These are phyloP conservation scores for Populus hybrid DNA, from an alignment of 441 rosid species.

Conservation along the genomic window DNA sequence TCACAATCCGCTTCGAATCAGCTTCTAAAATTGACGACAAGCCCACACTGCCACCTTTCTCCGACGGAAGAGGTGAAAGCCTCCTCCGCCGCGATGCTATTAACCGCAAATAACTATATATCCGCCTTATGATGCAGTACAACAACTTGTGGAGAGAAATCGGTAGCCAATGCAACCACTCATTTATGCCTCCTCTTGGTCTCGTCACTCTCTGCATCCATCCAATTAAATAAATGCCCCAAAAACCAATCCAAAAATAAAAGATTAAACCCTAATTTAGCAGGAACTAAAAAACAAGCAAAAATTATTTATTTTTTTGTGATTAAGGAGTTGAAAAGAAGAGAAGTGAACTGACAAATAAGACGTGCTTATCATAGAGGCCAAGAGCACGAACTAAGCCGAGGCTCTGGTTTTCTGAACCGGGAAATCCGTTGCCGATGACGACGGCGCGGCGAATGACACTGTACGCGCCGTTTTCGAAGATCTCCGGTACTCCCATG, in stretches of 20 bases:
- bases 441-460: conserved; percentile 81
- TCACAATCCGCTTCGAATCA: conserved; percentile 68
- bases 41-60: conserved; percentile 57
- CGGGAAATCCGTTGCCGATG: conserved; percentile 73
- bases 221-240: background rate
- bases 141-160: conserved; percentile 71
- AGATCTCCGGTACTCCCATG: conserved; percentile 85
- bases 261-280: background rate
- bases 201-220: conserved; percentile 69
- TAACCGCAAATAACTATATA: conserved; percentile 49
- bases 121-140: conserved; percentile 43
- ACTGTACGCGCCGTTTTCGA: conserved; percentile 64
- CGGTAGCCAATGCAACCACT: conserved; percentile 92
- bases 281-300: no score
- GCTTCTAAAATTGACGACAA: conserved; percentile 71
- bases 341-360: conserved; percentile 55
- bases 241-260: background rate
- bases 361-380: conserved; percentile 51
- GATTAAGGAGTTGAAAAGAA: background rate
- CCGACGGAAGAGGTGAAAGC: conserved; percentile 25
- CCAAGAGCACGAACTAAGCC: conserved; percentile 93
- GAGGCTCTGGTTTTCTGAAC: conserved; percentile 80
- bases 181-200: conserved; percentile 87
- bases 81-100: conserved; percentile 36
- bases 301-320: background rate